These are phyloP conservation scores for Macroventuria anomochaeta DNA, from an alignment of 2,329 filamentous ascomycete genomes.

Conservation along the genomic window DNA sequence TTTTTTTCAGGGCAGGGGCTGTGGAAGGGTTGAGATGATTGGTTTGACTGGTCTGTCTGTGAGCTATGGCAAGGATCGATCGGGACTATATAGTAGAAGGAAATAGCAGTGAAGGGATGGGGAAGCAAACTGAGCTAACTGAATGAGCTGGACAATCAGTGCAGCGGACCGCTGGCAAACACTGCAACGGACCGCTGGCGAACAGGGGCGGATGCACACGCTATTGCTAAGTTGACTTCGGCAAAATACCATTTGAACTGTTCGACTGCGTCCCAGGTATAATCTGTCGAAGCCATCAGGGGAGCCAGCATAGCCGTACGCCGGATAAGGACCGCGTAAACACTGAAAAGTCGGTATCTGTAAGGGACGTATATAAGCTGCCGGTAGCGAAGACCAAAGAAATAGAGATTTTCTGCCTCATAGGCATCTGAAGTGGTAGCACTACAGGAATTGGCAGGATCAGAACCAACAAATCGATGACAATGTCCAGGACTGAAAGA, in stretches of 20 bases:
- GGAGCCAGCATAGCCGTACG: background rate
- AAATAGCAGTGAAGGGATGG: no score
- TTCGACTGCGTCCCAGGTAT: constrained; percentile 17
- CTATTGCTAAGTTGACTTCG: constrained; percentile 18
- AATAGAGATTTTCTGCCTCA: background rate
- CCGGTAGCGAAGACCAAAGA: background rate
- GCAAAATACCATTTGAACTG: constrained; percentile 22
- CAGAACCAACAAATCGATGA: constrained; percentile 14
- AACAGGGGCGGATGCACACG: constrained; percentile 13
- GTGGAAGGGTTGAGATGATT: no score
- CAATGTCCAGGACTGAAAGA: constrained; percentile 16
- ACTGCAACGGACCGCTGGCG: constrained; percentile 15
- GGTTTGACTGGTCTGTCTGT: no score
- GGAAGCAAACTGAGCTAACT: no score
- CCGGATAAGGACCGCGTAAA: background rate
- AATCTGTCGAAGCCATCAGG: background rate
- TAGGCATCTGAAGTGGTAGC: background rate
- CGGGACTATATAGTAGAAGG: no score
- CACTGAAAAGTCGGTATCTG: background rate
- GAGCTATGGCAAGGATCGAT: no score
- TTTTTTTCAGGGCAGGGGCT: no score
- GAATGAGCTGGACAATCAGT: no score
- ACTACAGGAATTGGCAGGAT: background rate
- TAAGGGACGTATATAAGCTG: no score
- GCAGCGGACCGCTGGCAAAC: no score